Evolutionary conservation across 2,329 filamentous ascomycete genomes (phyloP).

Genomic region (Phialemonium atrogriseum): DNA sequence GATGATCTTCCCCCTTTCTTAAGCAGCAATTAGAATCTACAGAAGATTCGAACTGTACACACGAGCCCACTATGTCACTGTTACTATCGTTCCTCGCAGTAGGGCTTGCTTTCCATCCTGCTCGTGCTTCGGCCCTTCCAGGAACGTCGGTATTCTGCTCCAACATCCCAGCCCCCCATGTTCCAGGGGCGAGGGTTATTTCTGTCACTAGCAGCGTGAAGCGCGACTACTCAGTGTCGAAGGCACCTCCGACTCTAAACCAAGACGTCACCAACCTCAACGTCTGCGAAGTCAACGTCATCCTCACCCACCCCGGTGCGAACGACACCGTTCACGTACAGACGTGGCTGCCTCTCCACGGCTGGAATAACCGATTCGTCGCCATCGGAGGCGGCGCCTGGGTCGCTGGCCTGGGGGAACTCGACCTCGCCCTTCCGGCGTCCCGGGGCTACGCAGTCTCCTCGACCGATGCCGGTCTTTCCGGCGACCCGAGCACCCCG

Average conservation of each 20-base stretch:
- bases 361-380: slow-evolving; percentile 28
- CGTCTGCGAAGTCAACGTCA: slow-evolving; percentile 33
- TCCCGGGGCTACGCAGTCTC: slow-evolving; percentile 2
- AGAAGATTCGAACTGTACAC: too few relatives aligned
- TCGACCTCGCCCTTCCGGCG: neutral
- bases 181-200: neutral
- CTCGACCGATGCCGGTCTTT: slow-evolving; percentile 4
- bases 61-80: too few relatives aligned
- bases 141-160: too few relatives aligned
- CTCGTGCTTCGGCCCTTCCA: too few relatives aligned
- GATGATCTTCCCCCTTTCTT: too few relatives aligned
- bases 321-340: slow-evolving; percentile 26
- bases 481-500: neutral
- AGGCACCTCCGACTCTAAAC: too few relatives aligned
- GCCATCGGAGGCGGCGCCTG: slow-evolving; percentile 28
- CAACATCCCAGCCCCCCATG: neutral
- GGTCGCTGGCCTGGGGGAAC: slow-evolving; percentile 12
- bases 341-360: slow-evolving; percentile 23
- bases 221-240: neutral
- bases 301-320: slow-evolving; percentile 31
- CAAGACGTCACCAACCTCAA: slow-evolving; percentile 8
- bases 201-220: neutral
- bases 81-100: too few relatives aligned
- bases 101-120: too few relatives aligned
- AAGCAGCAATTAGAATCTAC: too few relatives aligned